Evolutionary conservation across 805 yeast genomes (phyloP).

Genomic region (Saccharomyces jurei): DNA sequence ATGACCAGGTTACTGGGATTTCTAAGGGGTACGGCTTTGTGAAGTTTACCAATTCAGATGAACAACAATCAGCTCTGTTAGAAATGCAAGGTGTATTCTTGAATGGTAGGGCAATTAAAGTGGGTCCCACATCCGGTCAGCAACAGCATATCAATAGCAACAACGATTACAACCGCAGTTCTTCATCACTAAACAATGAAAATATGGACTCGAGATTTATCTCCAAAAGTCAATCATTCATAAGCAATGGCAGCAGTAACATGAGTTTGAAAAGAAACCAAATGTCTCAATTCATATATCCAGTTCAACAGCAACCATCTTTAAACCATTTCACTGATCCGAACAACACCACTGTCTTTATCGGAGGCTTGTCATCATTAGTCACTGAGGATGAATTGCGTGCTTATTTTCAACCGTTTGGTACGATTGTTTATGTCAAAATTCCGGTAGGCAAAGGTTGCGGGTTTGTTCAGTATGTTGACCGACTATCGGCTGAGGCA

Average conservation of each 20-base stretch:
- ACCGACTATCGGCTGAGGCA: slow-evolving; percentile 73
- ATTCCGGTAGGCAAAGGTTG: slow-evolving; percentile 70
- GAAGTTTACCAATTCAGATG: slow-evolving; percentile 56
- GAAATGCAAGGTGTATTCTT: slow-evolving; percentile 78
- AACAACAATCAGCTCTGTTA: slow-evolving; percentile 60
- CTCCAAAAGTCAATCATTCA: neutral
- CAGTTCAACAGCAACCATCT: slow-evolving; percentile 44
- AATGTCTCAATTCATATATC: slow-evolving; percentile 19
- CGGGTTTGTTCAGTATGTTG: slow-evolving; percentile 78
- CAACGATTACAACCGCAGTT: neutral
- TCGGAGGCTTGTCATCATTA: slow-evolving; percentile 54
- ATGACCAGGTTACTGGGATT: slow-evolving; percentile 59
- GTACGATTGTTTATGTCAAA: slow-evolving; percentile 67
- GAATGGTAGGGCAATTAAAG: slow-evolving; percentile 69
- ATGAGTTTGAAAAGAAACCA: neutral
- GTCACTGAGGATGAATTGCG: slow-evolving; percentile 57
- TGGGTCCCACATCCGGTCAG: slow-evolving; percentile 46
- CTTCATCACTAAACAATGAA: neutral
- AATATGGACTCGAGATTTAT: neutral
- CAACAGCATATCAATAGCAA: neutral
- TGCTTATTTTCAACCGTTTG: slow-evolving; percentile 56
- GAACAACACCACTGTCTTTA: slow-evolving; percentile 65
- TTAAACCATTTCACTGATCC: slow-evolving; percentile 69
- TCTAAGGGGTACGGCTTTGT: slow-evolving; percentile 88
- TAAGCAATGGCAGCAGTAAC: neutral